Conservation (phyloP, 257 asterid genomes). For the Fraxinus quadrangulata region DNA sequence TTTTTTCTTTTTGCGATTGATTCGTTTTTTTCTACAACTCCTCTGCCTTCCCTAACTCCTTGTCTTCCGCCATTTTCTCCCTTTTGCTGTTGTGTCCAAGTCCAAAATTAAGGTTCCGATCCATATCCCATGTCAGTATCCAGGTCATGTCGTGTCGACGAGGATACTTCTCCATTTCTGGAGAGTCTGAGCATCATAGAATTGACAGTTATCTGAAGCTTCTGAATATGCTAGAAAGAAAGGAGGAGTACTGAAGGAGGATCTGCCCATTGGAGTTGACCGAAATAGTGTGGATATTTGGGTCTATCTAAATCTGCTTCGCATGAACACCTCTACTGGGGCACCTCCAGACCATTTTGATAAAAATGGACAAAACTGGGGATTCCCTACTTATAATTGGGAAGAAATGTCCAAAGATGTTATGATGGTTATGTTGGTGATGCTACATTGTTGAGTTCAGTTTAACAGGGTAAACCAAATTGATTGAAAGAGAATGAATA, state of each 20-base stretch:
- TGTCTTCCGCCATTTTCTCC: no score
- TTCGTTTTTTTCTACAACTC: no score
- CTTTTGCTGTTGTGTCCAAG: no score
- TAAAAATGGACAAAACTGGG: slow-evolving; percentile 99
- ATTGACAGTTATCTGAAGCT: slow-evolving; percentile 93
- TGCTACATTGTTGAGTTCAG: background rate
- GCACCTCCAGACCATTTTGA: slow-evolving; percentile 99
- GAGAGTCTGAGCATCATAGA: no score
- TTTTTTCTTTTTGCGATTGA: no score
- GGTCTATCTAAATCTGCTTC: slow-evolving; percentile 88
- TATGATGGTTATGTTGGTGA: background rate
- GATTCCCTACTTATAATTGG: slow-evolving; percentile 99
- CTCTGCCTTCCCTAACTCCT: no score
- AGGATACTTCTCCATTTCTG: no score
- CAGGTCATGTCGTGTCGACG: no score
- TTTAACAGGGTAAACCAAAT: background rate
- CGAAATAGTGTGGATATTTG: slow-evolving; percentile 96
- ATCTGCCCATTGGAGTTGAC: slow-evolving; percentile 96
- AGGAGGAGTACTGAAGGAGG: slow-evolving; percentile 89
- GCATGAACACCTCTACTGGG: slow-evolving; percentile 99
- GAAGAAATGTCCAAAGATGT: slow-evolving; percentile 86
- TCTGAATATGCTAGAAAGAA: slow-evolving; percentile 83
- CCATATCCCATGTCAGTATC: no score
- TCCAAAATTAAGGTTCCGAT: no score
- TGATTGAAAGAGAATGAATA: slow-evolving; percentile 26